Base-by-base conservation (phyloP, 192 early-diverging fungal genomes). In the Kappamyces sp. region DNA sequence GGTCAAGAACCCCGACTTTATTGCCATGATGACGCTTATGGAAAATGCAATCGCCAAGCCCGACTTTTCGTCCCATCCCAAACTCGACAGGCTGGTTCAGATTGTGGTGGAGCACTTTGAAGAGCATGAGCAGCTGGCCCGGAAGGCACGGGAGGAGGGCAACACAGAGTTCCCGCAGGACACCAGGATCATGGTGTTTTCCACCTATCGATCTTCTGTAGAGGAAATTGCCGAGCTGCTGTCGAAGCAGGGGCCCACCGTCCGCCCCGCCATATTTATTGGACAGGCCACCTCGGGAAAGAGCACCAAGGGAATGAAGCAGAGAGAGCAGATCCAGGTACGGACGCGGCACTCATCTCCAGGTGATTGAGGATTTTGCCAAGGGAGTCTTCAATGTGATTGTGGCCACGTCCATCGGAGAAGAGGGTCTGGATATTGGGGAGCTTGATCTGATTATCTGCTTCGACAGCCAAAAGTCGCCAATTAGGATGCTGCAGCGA, bases 351-450 rank as follows among this genome's bases (percentile, higher is more conserved):
- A 4, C 58, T 67, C 10, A 3, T 51, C 35, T 23, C n/a, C 46
- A 86, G 84, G 78, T 91, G 31, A 78, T 92, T 35, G 67, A 67
- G 2, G 80, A 86, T 31, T 97, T 97, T 64, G 80, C 87, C 47
- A 64, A 67, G 15, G 90, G 92, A 37, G 65, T 78, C 31, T 83
- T 86, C 49, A 97, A 97, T 66, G 85, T 90, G 7, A 74, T 97
- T 8, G 91, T 97, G 1, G 86, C 88, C 1, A 94, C 94, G 0
- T 90, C 83, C 15, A 91, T 97, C 44, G 94, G 92, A 49, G 94
- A 97, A 71, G 94, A 97, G 73, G 94, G 94, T 1, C 70, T 97
- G 37, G 94, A 97, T 66, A 97, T 97, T 75, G 94, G 92, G 49
- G 92, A 97, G 51, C 86, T 97, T 0, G 92, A 97, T 53, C 74